Evolutionary conservation across 371 early-diverging fungal species (phyloP).

Genomic region (Blastocladiella emersonii): DNA sequence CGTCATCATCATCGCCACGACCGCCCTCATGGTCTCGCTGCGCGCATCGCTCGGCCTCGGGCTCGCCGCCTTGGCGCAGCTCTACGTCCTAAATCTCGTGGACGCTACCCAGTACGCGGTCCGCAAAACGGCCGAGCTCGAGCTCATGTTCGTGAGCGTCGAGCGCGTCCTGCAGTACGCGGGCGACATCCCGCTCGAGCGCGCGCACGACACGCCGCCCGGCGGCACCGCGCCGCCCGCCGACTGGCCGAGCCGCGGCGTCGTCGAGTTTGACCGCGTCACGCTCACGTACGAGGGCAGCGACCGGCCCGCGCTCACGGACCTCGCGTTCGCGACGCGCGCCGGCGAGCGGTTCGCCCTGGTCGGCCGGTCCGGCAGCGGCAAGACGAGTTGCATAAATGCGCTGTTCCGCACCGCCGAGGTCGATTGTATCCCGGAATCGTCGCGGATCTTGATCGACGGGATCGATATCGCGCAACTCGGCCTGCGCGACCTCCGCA

Average conservation of each 20-base stretch:
- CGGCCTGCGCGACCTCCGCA: slow-evolving; percentile 59
- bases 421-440: no score
- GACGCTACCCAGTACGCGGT: no score
- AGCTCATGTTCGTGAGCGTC: no score
- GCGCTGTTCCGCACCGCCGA: slow-evolving; percentile 85
- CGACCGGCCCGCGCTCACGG: slow-evolving; percentile 45
- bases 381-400: slow-evolving; percentile 51
- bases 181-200: slow-evolving; percentile 18
- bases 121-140: no score
- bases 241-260: slow-evolving; percentile 43
- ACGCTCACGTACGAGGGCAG: slow-evolving; percentile 51
- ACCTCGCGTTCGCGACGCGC: slow-evolving; percentile 45
- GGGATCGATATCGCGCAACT: slow-evolving; percentile 66
- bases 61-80: no score
- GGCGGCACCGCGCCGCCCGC: background rate
- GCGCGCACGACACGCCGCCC: slow-evolving; percentile 21
- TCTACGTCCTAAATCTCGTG: no score
- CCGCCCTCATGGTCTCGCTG: no score
- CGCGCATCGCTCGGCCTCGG: no score
- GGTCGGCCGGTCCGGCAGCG: slow-evolving; percentile 69
- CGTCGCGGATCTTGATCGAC: slow-evolving; percentile 60
- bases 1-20: no score
- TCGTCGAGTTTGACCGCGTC: slow-evolving; percentile 49
- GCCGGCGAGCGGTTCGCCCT: slow-evolving; percentile 75
- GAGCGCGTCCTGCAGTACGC: slow-evolving; percentile 7